phyloP scores from a whole-genome alignment of 139 green algal genomes.

The Pycnococcus provasolii region DNA sequence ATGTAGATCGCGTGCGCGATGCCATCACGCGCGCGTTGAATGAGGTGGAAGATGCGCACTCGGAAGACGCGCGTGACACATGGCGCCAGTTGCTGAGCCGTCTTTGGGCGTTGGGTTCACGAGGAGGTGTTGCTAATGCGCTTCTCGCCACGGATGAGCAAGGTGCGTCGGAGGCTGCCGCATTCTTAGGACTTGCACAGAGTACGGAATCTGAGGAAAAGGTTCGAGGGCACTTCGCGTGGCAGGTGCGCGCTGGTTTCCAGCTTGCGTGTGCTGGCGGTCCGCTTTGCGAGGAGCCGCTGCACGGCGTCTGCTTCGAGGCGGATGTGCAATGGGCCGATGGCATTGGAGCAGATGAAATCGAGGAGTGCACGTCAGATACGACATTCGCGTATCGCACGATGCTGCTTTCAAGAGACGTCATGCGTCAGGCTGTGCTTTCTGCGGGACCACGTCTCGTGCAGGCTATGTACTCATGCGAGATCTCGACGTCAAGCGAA shows the following conservation, averaged over 20 bases:
- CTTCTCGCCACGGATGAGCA: neutral
- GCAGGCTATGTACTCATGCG: constrained; percentile 87
- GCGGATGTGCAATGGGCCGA: constrained; percentile 33
- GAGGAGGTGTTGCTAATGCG: neutral
- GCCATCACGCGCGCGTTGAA: too few relatives aligned
- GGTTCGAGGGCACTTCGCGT: neutral
- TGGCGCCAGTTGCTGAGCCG: neutral
- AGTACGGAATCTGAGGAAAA: neutral
- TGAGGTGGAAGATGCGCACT: too few relatives aligned
- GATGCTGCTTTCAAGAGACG: neutral
- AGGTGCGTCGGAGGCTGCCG: neutral
- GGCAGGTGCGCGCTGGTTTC: constrained; percentile 64
- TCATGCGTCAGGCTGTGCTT: constrained; percentile 60
- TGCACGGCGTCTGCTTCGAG: constrained; percentile 77
- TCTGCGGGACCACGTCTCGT: constrained; percentile 71
- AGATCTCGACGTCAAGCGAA: constrained; percentile 57
- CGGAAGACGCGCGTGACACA: neutral
- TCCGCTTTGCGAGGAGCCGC: constrained; percentile 89
- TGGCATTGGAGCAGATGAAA: constrained; percentile 49
- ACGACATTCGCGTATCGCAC: constrained; percentile 1
- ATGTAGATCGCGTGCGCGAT: too few relatives aligned
- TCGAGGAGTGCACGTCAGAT: constrained; percentile 1
- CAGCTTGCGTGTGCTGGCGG: constrained; percentile 70
- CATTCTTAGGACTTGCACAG: neutral
- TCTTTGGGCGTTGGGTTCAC: neutral